Base-by-base conservation (phyloP, 192 early-diverging fungal genomes). In the Backusella tuberculispora region DNA sequence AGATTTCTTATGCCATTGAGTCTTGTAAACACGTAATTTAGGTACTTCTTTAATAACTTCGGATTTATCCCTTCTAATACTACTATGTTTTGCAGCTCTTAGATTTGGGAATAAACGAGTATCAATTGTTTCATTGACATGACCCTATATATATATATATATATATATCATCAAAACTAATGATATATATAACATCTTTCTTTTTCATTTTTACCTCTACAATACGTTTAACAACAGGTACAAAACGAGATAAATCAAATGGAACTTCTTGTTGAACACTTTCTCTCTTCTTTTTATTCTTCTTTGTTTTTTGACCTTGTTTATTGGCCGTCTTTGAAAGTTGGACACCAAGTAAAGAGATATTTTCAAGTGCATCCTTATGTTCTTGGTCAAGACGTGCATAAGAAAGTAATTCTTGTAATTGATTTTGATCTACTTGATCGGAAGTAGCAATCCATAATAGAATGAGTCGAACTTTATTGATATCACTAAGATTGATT, bases 381-480 rank as follows among this genome's bases (percentile, higher is more conserved):
- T 94, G 90, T 63, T 92, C 88, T n/a, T 88, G 77, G 2, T 85
- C 83, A 7, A 96, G 78, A 68, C 91, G 89, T 46, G 94, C 92
- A 71, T 88, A 87, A 8, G 85, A 85, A 47, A 95, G 75, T 43
- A 96, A 74, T 42, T 87, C 82, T 14, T 91, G 86, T 9, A 91
- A 77, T 66, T 95, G 92, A 19, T 88, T 89, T 53, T 92, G 89
- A 29, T 89, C 81, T 9, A 96, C 88, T 45, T 91, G 92, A 69
- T 92, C 88, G 0, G 72, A 73, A 13, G 91, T 88, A 45, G 94
- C 91, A n/a, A 94, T 91, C 79, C 94, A 96, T 7, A 95, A 73
- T 84, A 95, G 89, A 37, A 96, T 86, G 34, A 95, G 74, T 7
- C 95, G 89, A 7, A 92, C 81, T 79, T 94, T 96, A 76, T 94